Conservation (phyloP, 192 early-diverging fungal genomes). For the Dissophora ornata region DNA sequence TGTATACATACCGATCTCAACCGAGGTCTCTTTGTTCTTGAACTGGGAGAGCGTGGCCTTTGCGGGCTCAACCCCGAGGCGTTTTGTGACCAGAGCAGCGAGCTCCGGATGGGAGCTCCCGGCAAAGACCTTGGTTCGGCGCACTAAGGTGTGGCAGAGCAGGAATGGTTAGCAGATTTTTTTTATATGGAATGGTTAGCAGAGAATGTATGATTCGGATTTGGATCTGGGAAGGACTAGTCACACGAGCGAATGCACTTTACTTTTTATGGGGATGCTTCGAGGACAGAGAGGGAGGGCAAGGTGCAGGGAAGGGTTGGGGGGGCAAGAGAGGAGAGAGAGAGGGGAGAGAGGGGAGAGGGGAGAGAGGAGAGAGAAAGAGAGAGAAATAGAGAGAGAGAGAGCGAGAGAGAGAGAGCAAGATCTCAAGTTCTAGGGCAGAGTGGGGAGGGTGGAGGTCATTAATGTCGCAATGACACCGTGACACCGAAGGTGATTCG, state of each 20-base stretch:
- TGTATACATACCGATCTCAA: slow-evolving; percentile 78
- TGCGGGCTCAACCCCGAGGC: slow-evolving; percentile 78
- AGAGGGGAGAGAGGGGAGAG: neutral
- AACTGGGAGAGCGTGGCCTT: slow-evolving; percentile 84
- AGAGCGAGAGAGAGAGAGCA: too few relatives aligned
- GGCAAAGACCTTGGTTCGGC: slow-evolving; percentile 92
- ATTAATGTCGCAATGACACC: too few relatives aligned
- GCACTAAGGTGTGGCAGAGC: slow-evolving; percentile 60
- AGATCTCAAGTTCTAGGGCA: too few relatives aligned
- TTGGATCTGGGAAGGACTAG: too few relatives aligned
- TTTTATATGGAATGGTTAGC: too few relatives aligned
- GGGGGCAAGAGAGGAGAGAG: neutral
- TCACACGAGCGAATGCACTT: too few relatives aligned
- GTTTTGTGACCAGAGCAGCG: slow-evolving; percentile 78
- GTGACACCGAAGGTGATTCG: too few relatives aligned
- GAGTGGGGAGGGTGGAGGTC: too few relatives aligned
- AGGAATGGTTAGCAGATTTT: too few relatives aligned
- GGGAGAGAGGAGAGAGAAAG: neutral
- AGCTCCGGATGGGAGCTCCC: slow-evolving; percentile 95
- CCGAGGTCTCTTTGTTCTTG: slow-evolving; percentile 93
- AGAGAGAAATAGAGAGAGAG: too few relatives aligned
- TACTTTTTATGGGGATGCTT: neutral
- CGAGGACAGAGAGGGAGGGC: neutral
- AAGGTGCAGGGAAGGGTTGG: neutral
- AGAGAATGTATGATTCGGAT: too few relatives aligned